phyloP scores from a whole-genome alignment of 2,329 filamentous ascomycete species.

The Penicillium sp. region DNA sequence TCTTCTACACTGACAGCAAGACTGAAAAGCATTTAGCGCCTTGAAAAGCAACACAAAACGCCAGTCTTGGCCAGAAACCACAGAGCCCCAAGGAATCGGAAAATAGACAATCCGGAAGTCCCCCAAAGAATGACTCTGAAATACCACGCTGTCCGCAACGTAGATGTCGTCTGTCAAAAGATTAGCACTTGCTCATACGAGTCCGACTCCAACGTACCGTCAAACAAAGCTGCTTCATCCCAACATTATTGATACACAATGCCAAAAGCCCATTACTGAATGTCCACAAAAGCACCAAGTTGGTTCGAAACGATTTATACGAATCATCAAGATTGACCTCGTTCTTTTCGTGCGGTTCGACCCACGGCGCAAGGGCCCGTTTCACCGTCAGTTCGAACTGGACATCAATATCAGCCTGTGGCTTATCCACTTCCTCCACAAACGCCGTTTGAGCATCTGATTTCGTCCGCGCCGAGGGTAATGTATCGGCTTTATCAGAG shows the following conservation, averaged over 20 bases:
- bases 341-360: slow-evolving; percentile 69
- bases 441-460: slow-evolving; percentile 81
- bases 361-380: slow-evolving; percentile 78
- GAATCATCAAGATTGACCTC: slow-evolving; percentile 88
- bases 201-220: slow-evolving; percentile 7
- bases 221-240: slow-evolving; percentile 18
- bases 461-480: slow-evolving; percentile 80
- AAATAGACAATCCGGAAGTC: slow-evolving; percentile 19
- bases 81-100: slow-evolving; percentile 19
- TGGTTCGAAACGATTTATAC: slow-evolving; percentile 97
- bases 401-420: slow-evolving; percentile 93
- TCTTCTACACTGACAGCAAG: background rate
- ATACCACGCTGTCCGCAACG: slow-evolving; percentile 13
- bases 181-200: background rate
- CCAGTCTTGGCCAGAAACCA: slow-evolving; percentile 17
- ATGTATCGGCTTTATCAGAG: slow-evolving; percentile 83
- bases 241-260: slow-evolving; percentile 78
- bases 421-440: slow-evolving; percentile 92
- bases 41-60: slow-evolving; percentile 14
- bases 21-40: slow-evolving; percentile 4
- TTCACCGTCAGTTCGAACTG: slow-evolving; percentile 94
- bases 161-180: slow-evolving; percentile 5
- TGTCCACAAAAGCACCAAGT: slow-evolving; percentile 83
- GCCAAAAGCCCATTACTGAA: slow-evolving; percentile 85
- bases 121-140: slow-evolving; percentile 18